phyloP scores from a whole-genome alignment of 1,139 yeast species.

The Pichia sp. region DNA sequence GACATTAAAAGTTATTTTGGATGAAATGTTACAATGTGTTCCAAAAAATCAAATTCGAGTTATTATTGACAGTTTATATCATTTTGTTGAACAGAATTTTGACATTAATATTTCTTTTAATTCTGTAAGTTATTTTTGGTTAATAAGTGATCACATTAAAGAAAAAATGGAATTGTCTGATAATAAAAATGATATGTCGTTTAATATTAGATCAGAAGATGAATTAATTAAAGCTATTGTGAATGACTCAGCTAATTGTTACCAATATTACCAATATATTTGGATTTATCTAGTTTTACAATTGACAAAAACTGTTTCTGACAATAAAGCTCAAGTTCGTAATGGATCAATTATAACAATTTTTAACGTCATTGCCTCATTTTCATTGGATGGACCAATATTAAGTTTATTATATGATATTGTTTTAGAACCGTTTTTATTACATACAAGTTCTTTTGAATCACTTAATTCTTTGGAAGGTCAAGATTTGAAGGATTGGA shows the following conservation, averaged over 20 bases:
- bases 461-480: not conserved
- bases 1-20: slow-evolving; percentile 72
- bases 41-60: slow-evolving; percentile 57
- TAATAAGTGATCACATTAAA: slow-evolving; percentile 68
- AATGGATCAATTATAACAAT: slow-evolving; percentile 87
- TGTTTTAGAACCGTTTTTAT: slow-evolving; percentile 39
- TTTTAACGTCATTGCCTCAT: slow-evolving; percentile 76
- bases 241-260: slow-evolving; percentile 15
- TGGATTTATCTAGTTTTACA: slow-evolving; percentile 63
- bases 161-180: slow-evolving; percentile 18
- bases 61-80: slow-evolving; percentile 63
- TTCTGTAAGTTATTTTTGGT: slow-evolving; percentile 87
- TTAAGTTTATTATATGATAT: slow-evolving; percentile 52
- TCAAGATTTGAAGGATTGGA: slow-evolving; percentile 37
- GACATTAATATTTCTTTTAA: slow-evolving; percentile 87
- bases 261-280: slow-evolving; percentile 30
- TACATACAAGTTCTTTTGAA: slow-evolving; percentile 24
- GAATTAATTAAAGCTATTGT: slow-evolving; percentile 26
- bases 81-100: slow-evolving; percentile 61
- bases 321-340: slow-evolving; percentile 70
- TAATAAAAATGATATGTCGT: slow-evolving; percentile 3
- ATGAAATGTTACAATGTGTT: slow-evolving; percentile 69
- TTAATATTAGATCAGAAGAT: slow-evolving; percentile 18
- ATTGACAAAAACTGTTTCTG: slow-evolving; percentile 57
- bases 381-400: slow-evolving; percentile 50